phyloP scores from a whole-genome alignment of 345 rosid species.

The Brassica incana region DNA sequence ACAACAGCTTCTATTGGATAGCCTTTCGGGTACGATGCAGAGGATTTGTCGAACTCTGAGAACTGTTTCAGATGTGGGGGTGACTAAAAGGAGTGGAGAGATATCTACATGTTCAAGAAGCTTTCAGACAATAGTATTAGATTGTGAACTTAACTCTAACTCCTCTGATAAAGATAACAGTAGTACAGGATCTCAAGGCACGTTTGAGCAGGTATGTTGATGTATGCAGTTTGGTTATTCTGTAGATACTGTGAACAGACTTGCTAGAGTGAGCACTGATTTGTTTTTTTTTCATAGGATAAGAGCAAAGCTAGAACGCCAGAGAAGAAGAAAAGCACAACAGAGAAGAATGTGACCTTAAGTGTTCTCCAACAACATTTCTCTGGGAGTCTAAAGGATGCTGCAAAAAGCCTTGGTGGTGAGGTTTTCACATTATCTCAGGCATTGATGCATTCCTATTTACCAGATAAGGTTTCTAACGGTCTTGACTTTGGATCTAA shows the following conservation, averaged over 20 bases:
- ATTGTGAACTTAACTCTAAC: slow-evolving; percentile 37
- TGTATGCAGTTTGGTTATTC: background rate
- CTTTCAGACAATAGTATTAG: slow-evolving; percentile 39
- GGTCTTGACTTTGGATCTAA: slow-evolving; percentile 20
- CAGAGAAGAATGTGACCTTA: slow-evolving; percentile 87
- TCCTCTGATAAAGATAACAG: slow-evolving; percentile 43
- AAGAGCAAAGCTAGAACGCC: slow-evolving; percentile 45
- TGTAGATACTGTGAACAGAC: background rate
- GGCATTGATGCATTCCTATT: background rate
- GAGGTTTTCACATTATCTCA: slow-evolving; percentile 30
- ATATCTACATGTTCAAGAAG: slow-evolving; percentile 37
- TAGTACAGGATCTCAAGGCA: slow-evolving; percentile 42
- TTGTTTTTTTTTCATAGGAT: slow-evolving; percentile 35
- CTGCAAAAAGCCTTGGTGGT: slow-evolving; percentile 97
- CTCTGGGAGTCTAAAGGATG: slow-evolving; percentile 91
- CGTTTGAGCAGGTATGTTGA: slow-evolving; percentile 49
- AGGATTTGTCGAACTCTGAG: slow-evolving; percentile 73
- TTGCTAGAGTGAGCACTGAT: background rate
- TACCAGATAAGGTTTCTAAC: background rate
- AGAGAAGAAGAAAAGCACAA: slow-evolving; percentile 74
- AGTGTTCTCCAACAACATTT: slow-evolving; percentile 85
- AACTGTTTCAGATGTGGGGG: slow-evolving; percentile 67
- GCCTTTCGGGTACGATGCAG: slow-evolving; percentile 81
- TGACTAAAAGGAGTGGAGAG: slow-evolving; percentile 39
- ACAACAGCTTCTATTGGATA: slow-evolving; percentile 77